Percentiles rank a stretch among this genome's conserved stretches.
Conservation (phyloP, 73 alveolate species). For the Paramecium tetraurelia region DNA sequence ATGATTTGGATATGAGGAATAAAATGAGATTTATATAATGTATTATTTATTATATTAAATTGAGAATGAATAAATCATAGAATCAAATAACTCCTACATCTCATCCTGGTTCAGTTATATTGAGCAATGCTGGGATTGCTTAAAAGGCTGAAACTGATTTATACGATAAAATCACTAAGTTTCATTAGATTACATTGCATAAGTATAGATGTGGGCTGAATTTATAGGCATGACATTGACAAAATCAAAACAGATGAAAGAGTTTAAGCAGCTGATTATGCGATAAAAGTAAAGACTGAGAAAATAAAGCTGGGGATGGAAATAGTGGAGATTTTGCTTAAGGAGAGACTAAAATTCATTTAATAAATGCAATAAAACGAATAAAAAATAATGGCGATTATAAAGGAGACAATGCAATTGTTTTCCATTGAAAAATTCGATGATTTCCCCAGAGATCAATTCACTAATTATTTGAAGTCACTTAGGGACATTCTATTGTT, state of each 20-base stretch:
- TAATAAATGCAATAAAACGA: conserved; percentile 3
- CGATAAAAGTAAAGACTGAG: background rate
- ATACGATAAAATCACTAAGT: background rate
- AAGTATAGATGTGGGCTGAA: background rate
- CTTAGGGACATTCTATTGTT: background rate
- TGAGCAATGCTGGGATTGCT: background rate
- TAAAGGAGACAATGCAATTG: background rate
- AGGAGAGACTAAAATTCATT: conserved; percentile 22
- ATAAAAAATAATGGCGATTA: background rate
- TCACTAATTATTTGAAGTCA: background rate
- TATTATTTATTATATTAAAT: too few species aligned
- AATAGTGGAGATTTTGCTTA: background rate
- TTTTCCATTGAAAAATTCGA: background rate
- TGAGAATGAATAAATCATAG: background rate
- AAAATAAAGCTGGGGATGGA: background rate
- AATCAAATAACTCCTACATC: background rate
- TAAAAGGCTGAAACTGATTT: conserved; percentile 36
- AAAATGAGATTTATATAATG: background rate
- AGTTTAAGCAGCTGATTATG: conserved; percentile 47
- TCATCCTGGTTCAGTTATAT: background rate
- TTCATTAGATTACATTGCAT: background rate
- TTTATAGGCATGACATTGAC: conserved; percentile 16
- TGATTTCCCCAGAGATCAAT: background rate
- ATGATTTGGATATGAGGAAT: background rate
- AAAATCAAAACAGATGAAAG: conserved; percentile 46